Evolutionary conservation across 2,329 filamentous ascomycete genomes (phyloP).

Genomic region (Exophiala xenobiotica): DNA sequence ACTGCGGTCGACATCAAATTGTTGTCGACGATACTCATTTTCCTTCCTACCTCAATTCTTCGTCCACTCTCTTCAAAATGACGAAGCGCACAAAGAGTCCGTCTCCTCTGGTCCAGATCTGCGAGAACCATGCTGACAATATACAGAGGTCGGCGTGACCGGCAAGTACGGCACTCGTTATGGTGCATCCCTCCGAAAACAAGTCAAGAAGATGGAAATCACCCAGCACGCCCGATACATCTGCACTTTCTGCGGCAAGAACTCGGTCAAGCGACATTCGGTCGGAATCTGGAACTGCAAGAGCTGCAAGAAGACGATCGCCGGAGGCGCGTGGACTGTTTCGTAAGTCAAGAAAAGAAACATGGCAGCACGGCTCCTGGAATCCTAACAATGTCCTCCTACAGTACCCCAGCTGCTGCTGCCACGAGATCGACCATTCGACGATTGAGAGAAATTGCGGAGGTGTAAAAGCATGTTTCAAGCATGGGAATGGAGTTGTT

Average conservation of each 20-base stretch:
- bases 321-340: constrained; percentile 91
- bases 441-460: constrained; percentile 94
- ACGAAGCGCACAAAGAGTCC: constrained; percentile 88
- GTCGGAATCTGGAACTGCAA: constrained; percentile 98
- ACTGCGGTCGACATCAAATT: constrained; percentile 4
- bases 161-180: constrained; percentile 99
- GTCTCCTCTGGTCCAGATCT: constrained; percentile 24
- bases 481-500: constrained; percentile 26
- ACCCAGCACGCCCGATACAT: constrained; percentile 92
- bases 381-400: constrained; percentile 10
- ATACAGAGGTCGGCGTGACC: constrained; percentile 86
- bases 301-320: constrained; percentile 90
- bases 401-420: constrained; percentile 84
- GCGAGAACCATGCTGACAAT: constrained; percentile 7
- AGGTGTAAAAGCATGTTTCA: constrained; percentile 57
- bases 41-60: constrained; percentile 16
- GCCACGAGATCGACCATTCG: constrained; percentile 95
- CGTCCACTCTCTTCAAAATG: constrained; percentile 63
- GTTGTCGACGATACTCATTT: constrained; percentile 16
- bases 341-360: constrained; percentile 67
- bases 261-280: constrained; percentile 82
- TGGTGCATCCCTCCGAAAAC: constrained; percentile 99
- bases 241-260: constrained; percentile 99
- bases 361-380: neutral
- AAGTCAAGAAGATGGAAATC: constrained; percentile 99